Evolutionary conservation across 108 stramenopile species (phyloP), one percentile per base, ranked within the genome.

Genomic region (Cyclostephanos tholiformis): DNA sequence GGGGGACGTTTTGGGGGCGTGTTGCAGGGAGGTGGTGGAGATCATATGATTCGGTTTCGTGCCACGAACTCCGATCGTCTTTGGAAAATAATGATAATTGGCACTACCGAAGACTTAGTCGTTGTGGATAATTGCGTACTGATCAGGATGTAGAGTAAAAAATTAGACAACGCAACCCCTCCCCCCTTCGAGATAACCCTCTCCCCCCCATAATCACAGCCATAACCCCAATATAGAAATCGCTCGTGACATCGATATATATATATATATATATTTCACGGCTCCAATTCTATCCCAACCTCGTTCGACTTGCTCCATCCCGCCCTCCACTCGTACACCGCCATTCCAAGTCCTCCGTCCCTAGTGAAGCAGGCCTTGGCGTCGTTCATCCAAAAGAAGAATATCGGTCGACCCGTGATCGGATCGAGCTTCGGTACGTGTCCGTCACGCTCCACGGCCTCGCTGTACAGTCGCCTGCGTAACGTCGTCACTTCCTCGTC

Each of bases 311-410:
- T 76, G 35, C 62, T 67, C 63, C 72, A 83, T 60, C 84, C 71
- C 14, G 86, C 82, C 68, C 94, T 75, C 87, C 87, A 95, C 44
- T 95, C 94, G 66, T 92, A 95, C 20, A 95, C 88, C 19, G 76
- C 81, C 94, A 95, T 95, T 16, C 94, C 94, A 38, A 95, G 63
- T 13, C 84, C 84, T 41, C 93, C 93, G 19, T 77, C 79, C 27
- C 80, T 83, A 13, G 88, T 89, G 66, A 86, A 95, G 68, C 91
- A 92, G 1, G 87, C 82, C 73, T 95, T 95, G 46, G 87, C 86
- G 59, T 82, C 76, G 63, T 91, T 88, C 63, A 86, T 79, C 87
- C 78, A 83, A 81, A 92, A 95, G 80, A 92, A 92, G 71, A 95
- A 92, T n/a, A 73, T 75, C 2, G 94, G 94, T 41, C 90, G 72